These are phyloP conservation scores for Fraxinus cuspidata DNA, from an alignment of 257 asterid genomes.

Conservation along the genomic window DNA sequence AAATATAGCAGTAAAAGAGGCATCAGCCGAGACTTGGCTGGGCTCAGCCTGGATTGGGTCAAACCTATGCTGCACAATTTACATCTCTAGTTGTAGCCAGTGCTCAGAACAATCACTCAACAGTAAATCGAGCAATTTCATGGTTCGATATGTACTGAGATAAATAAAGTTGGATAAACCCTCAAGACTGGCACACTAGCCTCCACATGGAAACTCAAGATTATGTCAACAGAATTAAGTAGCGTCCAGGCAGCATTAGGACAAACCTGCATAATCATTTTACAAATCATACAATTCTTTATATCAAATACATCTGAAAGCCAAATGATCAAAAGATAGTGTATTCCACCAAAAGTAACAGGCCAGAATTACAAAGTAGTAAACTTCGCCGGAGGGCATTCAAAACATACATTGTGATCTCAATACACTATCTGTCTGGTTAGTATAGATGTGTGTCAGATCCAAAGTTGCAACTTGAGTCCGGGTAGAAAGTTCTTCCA, in stretches of 20 bases:
- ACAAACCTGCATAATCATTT: slow-evolving; percentile 21
- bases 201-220: not conserved
- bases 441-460: slow-evolving; percentile 10
- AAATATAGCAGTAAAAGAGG: too few species aligned
- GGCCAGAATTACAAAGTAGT: slow-evolving; percentile 28
- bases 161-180: not conserved
- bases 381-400: slow-evolving; percentile 7
- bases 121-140: too few species aligned
- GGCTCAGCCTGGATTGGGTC: too few species aligned
- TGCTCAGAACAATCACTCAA: too few species aligned
- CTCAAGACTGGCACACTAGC: not conserved
- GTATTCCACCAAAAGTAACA: slow-evolving; percentile 14
- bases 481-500: not conserved
- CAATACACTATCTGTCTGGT: slow-evolving; percentile 24
- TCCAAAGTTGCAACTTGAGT: slow-evolving; percentile 17
- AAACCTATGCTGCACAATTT: too few species aligned
- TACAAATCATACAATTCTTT: slow-evolving; percentile 2
- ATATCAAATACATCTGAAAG: not conserved
- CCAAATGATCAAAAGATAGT: slow-evolving; percentile 19
- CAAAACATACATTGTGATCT: slow-evolving; percentile 31
- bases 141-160: not conserved
- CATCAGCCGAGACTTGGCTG: too few species aligned
- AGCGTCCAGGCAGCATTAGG: not conserved
- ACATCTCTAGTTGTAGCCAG: too few species aligned
- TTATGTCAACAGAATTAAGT: not conserved